Base-by-base conservation (phyloP, 352 stramenopile genomes). In the Globisporangium parvum region DNA sequence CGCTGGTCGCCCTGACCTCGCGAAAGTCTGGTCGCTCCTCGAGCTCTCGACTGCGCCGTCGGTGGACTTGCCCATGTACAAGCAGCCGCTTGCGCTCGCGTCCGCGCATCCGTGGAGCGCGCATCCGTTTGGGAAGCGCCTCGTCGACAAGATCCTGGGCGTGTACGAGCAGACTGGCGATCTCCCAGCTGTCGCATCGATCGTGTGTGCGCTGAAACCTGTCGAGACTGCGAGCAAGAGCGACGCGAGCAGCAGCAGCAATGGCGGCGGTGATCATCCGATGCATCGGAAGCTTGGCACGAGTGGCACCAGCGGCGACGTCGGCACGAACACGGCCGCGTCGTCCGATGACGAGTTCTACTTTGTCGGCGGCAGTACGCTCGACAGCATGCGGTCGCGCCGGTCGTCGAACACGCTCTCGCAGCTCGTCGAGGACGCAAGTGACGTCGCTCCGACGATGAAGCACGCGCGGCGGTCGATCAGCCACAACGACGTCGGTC, bases 161-260 rank as follows among this genome's bases (percentile, higher is more conserved):
- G 87, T 95, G 68, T 93, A 91, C 58, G 85, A 95, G 55, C 71
- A 89, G 14, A 66, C 70, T 14, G 81, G 85, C 33, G 85, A 95
- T 54, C 60, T 95, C 1, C 78, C 86, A 35, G 72, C 83, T 0
- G 62, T 92, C 20, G 85, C 80, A 24, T 87, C 82, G 1, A 93
- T 95, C 45, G 82, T 90, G 40, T 95, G 82, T 46, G 69, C 75
- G 1, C 60, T 95, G 2, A 69, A 75, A 47, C 67, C 71, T 18
- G 69, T 49, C 37, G 73, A 79, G n/a, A 51, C 35, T 60, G 67
- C 31, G 6, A 26, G 6, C 21, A 44, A 21, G 35, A 59, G 50
- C 26, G 47, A 54, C 20, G 47, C 37, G 3, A 39, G 23, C 23
- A 54, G 23, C 18, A 54, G 26, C 51, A 50, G 42, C 2, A 24